phyloP scores from a whole-genome alignment of 78 protist genomes.

The Dictyostelium capitatum region DNA sequence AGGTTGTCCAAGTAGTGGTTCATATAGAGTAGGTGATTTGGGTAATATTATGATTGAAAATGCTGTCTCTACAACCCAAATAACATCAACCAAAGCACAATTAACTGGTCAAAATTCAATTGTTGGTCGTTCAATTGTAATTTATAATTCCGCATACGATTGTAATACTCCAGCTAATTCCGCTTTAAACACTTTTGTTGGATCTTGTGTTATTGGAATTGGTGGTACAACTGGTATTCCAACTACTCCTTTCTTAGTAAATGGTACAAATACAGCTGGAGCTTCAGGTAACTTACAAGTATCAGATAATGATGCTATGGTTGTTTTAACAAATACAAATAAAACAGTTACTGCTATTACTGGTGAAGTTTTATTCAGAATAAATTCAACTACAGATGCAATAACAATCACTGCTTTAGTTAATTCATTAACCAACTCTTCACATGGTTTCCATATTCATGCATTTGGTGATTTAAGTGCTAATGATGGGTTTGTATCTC shows the following conservation, averaged over 20 bases:
- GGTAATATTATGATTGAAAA: background rate
- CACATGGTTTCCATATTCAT: constrained; percentile 20
- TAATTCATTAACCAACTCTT: background rate
- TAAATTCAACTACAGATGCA: too few species aligned
- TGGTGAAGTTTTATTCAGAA: background rate
- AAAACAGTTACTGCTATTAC: background rate
- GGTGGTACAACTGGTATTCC: background rate
- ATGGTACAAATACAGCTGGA: background rate
- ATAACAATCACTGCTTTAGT: background rate
- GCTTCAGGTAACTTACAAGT: background rate
- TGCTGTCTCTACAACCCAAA: background rate
- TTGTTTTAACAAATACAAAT: background rate
- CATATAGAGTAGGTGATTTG: background rate
- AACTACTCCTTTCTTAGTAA: background rate
- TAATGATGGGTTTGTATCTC: too few species aligned
- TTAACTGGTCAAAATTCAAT: background rate
- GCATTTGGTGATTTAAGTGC: background rate
- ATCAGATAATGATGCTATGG: background rate
- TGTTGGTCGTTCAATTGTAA: background rate
- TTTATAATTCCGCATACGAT: background rate
- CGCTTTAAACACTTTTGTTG: background rate
- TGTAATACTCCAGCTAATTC: background rate
- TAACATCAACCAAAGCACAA: background rate
- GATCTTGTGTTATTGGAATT: background rate
- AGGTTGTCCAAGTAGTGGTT: too few species aligned